Evolutionary conservation across 768 basidiomycete genomes (phyloP).

Genomic region (Mycena rosella): DNA sequence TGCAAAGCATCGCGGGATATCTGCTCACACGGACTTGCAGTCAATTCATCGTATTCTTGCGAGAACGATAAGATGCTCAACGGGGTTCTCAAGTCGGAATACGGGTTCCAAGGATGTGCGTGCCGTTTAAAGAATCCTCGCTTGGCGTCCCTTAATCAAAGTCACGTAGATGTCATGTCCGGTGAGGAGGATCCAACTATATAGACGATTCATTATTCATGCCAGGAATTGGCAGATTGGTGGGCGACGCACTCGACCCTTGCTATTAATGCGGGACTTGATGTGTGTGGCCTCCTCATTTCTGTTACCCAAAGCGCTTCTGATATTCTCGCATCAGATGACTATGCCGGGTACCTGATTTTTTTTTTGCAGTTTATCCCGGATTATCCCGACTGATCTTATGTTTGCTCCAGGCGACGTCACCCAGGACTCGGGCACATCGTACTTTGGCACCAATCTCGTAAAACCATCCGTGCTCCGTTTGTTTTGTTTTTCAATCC

Average conservation of each 20-base stretch:
- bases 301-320: background rate
- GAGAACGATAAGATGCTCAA: conserved; percentile 73
- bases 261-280: conserved; percentile 71
- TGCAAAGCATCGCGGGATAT: background rate
- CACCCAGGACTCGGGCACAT: conserved; percentile 55
- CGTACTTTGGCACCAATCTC: conserved; percentile 73
- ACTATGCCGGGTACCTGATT: conserved; percentile 70
- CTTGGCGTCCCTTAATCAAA: conserved; percentile 20
- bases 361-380: background rate
- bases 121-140: conserved; percentile 1
- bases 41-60: conserved; percentile 73
- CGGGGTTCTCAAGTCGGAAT: conserved; percentile 73
- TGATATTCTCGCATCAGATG: conserved; percentile 58
- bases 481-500: conserved; percentile 30
- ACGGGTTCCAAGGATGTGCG: conserved; percentile 76
- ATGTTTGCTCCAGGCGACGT: conserved; percentile 54
- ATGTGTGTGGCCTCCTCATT: conserved; percentile 54
- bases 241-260: conserved; percentile 70
- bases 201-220: too few relatives aligned
- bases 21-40: conserved; percentile 27
- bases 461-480: conserved; percentile 29
- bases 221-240: conserved; percentile 62
- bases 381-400: background rate
- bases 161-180: conserved; percentile 58
- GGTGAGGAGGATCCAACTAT: too few relatives aligned